phyloP scores from a whole-genome alignment of 345 rosid species.

The Populus simonii region DNA sequence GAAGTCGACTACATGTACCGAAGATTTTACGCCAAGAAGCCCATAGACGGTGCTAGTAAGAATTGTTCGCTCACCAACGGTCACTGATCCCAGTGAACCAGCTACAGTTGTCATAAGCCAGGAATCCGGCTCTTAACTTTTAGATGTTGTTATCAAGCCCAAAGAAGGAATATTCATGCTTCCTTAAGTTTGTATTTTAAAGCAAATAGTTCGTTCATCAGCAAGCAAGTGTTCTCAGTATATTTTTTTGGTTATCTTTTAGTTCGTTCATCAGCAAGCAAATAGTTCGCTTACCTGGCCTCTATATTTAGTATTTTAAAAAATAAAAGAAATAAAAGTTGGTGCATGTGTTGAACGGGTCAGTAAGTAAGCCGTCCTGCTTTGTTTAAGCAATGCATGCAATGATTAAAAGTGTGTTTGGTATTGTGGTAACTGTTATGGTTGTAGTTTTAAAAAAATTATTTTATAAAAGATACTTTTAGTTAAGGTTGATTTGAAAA shows the following conservation, averaged over 20 bases:
- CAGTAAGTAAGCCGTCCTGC: fast-evolving
- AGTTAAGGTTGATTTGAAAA: too few species aligned
- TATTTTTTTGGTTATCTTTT: not conserved
- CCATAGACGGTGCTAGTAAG: constrained; percentile 25
- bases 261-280: too few species aligned
- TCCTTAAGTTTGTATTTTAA: constrained; percentile 11
- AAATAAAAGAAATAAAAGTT: too few species aligned
- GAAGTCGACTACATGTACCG: constrained; percentile 91
- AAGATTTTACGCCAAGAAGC: constrained; percentile 81
- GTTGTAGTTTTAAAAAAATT: too few species aligned
- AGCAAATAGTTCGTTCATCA: constrained; percentile 14
- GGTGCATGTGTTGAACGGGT: too few species aligned
- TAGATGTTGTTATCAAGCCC: constrained; percentile 1
- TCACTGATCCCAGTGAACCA: constrained; percentile 34
- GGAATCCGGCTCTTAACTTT: not conserved
- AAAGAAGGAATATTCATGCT: constrained; percentile 9
- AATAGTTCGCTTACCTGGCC: too few species aligned
- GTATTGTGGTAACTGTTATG: too few species aligned
- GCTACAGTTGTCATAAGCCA: not conserved
- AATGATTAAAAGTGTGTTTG: too few species aligned
- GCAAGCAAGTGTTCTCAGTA: not conserved
- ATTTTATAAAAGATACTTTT: too few species aligned
- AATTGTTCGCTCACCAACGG: constrained; percentile 67
- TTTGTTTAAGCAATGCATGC: too few species aligned
- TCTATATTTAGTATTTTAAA: too few species aligned